These are phyloP conservation scores for Fusarium sp. DNA, from an alignment of 2,329 filamentous ascomycete species.

Conservation along the genomic window DNA sequence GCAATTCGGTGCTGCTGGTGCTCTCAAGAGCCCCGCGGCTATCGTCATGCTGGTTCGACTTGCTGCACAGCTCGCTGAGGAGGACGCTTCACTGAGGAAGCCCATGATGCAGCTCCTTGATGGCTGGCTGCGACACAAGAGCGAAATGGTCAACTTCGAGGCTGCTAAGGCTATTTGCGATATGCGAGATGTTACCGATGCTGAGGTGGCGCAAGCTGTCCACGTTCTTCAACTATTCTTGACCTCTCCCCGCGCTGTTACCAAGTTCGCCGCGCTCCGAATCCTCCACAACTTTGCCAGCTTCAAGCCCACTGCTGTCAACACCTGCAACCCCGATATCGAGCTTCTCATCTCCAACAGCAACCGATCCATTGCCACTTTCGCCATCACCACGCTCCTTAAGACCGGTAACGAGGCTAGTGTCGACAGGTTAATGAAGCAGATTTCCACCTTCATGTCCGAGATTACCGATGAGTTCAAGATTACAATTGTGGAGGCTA, in stretches of 20 bases:
- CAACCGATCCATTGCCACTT: conserved; percentile 97
- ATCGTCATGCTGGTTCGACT: conserved; percentile 92
- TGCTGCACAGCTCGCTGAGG: conserved; percentile 92
- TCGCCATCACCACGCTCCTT: conserved; percentile 96
- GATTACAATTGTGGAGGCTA: conserved; percentile 99
- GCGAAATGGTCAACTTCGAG: conserved; percentile 99
- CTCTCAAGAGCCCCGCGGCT: conserved; percentile 94
- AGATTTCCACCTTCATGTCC: conserved; percentile 97
- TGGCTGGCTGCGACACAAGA: conserved; percentile 97
- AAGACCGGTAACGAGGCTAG: conserved; percentile 99
- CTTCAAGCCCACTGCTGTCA: conserved; percentile 93
- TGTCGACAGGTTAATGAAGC: conserved; percentile 97
- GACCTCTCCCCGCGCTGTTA: conserved; percentile 93
- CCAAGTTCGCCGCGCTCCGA: conserved; percentile 96
- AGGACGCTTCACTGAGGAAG: conserved; percentile 88
- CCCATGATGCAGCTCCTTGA: conserved; percentile 98
- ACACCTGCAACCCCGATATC: conserved; percentile 96
- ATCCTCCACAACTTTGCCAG: conserved; percentile 97
- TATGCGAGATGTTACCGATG: conserved; percentile 91
- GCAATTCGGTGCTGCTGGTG: conserved; percentile 91
- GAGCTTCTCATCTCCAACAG: conserved; percentile 96
- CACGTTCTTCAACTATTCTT: conserved; percentile 97
- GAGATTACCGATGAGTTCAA: conserved; percentile 99
- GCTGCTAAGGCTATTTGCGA: conserved; percentile 98
- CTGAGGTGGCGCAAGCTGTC: conserved; percentile 90